These are phyloP conservation scores for Priceomyces haplophilus DNA, from an alignment of 805 yeast species.

Conservation along the genomic window DNA sequence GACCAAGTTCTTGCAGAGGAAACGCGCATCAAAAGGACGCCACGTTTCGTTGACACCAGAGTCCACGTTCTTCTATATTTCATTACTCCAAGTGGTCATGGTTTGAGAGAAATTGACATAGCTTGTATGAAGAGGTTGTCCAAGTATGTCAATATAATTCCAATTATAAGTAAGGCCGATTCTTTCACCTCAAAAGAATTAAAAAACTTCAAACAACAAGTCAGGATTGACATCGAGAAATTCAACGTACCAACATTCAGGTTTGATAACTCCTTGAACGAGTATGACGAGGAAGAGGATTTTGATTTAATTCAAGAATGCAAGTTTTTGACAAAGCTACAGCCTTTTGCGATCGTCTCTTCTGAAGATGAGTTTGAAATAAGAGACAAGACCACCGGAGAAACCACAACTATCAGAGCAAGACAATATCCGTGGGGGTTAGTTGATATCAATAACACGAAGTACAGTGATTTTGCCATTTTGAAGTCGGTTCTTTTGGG, in stretches of 20 bases:
- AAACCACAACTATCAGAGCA: conserved; percentile 43
- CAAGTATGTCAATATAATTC: conserved; percentile 74
- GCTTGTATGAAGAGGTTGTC: conserved; percentile 67
- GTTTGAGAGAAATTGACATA: conserved; percentile 72
- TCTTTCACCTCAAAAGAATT: conserved; percentile 69
- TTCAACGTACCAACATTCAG: conserved; percentile 74
- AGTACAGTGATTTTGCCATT: conserved; percentile 51
- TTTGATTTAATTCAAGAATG: conserved; percentile 73
- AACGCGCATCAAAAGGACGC: conserved; percentile 81
- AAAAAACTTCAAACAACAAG: conserved; percentile 53
- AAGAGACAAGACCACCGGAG: conserved; percentile 43
- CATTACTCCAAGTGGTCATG: conserved; percentile 77
- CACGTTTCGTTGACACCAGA: conserved; percentile 72
- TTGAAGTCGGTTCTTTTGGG: conserved; percentile 73
- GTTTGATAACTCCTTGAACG: conserved; percentile 51
- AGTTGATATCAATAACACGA: conserved; percentile 53
- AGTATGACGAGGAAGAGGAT: conserved; percentile 69
- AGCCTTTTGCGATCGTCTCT: conserved; percentile 73
- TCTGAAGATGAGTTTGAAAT: conserved; percentile 57
- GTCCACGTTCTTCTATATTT: conserved; percentile 78
- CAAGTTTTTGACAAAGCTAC: conserved; percentile 55
- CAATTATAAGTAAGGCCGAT: conserved; percentile 80
- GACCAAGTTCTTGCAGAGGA: conserved; percentile 81
- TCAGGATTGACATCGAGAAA: conserved; percentile 60
- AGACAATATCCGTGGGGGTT: conserved; percentile 79